Evolutionary conservation across 139 green algal genomes (phyloP), one percentile per base, ranked within the genome.

Genomic region (Micromonas commoda): DNA sequence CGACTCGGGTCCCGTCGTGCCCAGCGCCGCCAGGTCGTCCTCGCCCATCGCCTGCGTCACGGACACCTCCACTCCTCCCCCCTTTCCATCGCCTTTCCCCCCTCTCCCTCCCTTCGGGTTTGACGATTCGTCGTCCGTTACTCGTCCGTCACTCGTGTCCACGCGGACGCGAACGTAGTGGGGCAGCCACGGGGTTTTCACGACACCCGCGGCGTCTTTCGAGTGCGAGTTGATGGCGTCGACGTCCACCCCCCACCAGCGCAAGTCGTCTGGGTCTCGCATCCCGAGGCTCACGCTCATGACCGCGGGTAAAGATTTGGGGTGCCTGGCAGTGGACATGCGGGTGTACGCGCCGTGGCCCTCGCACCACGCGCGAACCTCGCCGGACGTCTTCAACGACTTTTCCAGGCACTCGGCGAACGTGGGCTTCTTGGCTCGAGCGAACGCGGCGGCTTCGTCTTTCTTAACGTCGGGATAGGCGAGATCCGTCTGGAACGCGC

Each of bases 131-230:
- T n/a, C n/a, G n/a, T n/a, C n/a, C n/a, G n/a, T n/a, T n/a, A n/a
- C n/a, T n/a, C n/a, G n/a, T n/a, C n/a, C n/a, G n/a, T n/a, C n/a
- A n/a, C n/a, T n/a, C n/a, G n/a, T n/a, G 16, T 77, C 9, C 29
- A 63, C 31, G 39, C 68, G 38, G 29, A 88, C 80, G 64, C 64
- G 69, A 20, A 90, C 64, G 34, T 80, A 74, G 64, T 80, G 83
- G 3, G 85, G 84, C 45, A 88, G 73, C 78, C 78, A 83, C n/a
- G 68, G n/a, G 51, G 32, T 80, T 54, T 75, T 31, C 31, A 35
- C 16, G 23, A 80, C 31, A 54, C 37, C 66, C 26, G 34, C n/a
- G 52, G 34, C 2, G 31, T n/a, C 65, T 53, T 77, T 28, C 31
- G 35, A n/a, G n/a, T n/a, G n/a, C n/a, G n/a, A n/a, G n/a, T n/a